These are phyloP conservation scores for Claviceps capensis DNA, from an alignment of 2,329 filamentous ascomycete species.

Conservation along the genomic window DNA sequence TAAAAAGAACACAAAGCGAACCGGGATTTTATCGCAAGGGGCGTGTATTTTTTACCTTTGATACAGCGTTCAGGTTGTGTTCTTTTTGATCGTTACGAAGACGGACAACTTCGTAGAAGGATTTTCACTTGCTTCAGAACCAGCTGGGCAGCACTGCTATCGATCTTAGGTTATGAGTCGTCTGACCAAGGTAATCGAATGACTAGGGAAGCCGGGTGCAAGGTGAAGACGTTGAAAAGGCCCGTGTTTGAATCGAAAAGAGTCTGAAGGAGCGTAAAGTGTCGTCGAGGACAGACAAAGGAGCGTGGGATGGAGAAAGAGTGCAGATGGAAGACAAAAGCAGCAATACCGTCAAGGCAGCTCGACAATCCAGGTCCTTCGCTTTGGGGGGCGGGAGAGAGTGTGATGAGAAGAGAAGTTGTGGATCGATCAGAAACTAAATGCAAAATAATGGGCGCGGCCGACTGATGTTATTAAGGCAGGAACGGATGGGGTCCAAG, in stretches of 20 bases:
- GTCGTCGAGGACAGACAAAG: conserved; percentile 6
- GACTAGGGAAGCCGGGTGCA: neutral
- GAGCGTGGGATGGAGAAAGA: neutral
- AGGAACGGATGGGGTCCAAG: neutral
- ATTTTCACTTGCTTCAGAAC: conserved; percentile 10
- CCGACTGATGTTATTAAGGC: conserved; percentile 4
- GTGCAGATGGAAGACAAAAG: conserved; percentile 1
- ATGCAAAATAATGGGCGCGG: neutral
- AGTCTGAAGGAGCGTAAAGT: conserved; percentile 5
- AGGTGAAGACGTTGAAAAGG: neutral
- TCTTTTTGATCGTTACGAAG: neutral
- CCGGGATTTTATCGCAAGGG: neutral
- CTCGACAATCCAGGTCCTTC: conserved; percentile 6
- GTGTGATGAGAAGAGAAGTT: neutral
- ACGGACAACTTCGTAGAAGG: neutral
- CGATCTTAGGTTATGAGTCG: neutral
- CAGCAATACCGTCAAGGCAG: conserved; percentile 6
- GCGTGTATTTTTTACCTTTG: neutral
- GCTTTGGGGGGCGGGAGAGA: neutral
- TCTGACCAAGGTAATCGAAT: neutral
- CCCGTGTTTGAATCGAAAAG: neutral
- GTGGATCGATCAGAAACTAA: neutral
- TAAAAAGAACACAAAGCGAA: neutral
- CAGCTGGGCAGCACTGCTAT: conserved; percentile 10
- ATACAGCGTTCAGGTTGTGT: neutral